These are phyloP conservation scores for Vitis hybrid DNA, from an alignment of 177 flowering plant genomes.

Conservation along the genomic window DNA sequence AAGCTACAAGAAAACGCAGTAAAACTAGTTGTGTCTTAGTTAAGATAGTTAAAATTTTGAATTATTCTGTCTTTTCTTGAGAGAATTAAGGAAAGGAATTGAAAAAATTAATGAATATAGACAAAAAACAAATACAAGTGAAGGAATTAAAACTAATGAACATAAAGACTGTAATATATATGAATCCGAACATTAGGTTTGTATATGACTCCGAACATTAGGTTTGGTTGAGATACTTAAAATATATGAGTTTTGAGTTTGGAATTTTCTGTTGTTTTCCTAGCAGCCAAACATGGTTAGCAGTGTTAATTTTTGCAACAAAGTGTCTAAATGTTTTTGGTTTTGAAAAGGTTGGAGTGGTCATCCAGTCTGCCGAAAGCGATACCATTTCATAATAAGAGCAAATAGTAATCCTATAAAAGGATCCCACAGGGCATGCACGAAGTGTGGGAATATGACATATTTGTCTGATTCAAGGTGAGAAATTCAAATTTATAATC, in stretches of 20 bases:
- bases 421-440: conserved; percentile 11
- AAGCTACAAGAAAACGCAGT: too few relatives aligned
- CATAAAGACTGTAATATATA: not conserved
- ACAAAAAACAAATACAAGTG: too few relatives aligned
- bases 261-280: not conserved
- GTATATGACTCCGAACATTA: not conserved
- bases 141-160: too few relatives aligned
- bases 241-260: too few relatives aligned
- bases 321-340: not conserved
- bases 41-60: too few relatives aligned
- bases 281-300: too few relatives aligned
- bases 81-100: too few relatives aligned
- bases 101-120: too few relatives aligned
- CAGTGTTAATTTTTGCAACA: too few relatives aligned
- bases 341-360: conserved; percentile 21
- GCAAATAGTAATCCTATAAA: conserved; percentile 1
- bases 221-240: not conserved
- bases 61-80: too few relatives aligned
- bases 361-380: conserved; percentile 20
- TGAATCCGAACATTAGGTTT: not conserved
- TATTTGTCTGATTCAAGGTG: conserved; percentile 16
- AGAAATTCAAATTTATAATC: not conserved
- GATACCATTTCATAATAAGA: conserved; percentile 23
- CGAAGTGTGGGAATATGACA: conserved; percentile 8
- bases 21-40: too few relatives aligned